phyloP scores from a whole-genome alignment of 225 moss, liverwort and hornwort species.

The Asterella californica region DNA sequence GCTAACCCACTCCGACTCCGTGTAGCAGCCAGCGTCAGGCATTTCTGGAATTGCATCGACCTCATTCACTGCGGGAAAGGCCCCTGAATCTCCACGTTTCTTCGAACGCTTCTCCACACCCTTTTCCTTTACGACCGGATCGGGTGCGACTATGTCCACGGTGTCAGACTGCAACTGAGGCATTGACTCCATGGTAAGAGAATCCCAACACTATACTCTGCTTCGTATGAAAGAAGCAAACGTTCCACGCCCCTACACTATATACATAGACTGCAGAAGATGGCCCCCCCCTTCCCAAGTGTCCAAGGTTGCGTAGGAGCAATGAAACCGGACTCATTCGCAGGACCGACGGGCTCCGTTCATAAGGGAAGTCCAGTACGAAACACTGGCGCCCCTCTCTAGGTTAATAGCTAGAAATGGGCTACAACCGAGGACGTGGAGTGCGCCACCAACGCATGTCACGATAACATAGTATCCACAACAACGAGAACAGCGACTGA shows the following conservation, averaged over 20 bases:
- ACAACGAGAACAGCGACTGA: background rate
- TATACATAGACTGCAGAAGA: background rate
- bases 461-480: background rate
- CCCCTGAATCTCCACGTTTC: background rate
- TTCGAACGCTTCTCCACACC: slow-evolving; percentile 11
- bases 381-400: background rate
- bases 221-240: background rate
- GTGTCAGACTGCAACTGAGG: slow-evolving; percentile 3
- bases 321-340: background rate
- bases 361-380: background rate
- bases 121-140: slow-evolving; percentile 7
- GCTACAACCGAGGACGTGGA: background rate
- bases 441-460: background rate
- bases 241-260: background rate
- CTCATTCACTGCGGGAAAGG: slow-evolving; percentile 15
- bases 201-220: background rate
- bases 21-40: background rate
- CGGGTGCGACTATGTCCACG: slow-evolving; percentile 5
- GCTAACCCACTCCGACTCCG: slow-evolving; percentile 23
- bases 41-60: background rate
- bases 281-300: background rate
- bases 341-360: too few species aligned
- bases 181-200: slow-evolving; percentile 19
- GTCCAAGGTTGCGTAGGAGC: background rate
- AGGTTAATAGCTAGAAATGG: background rate